Conservation (phyloP, 176 grass and related monocot species). For the Dactylis glomerata region DNA sequence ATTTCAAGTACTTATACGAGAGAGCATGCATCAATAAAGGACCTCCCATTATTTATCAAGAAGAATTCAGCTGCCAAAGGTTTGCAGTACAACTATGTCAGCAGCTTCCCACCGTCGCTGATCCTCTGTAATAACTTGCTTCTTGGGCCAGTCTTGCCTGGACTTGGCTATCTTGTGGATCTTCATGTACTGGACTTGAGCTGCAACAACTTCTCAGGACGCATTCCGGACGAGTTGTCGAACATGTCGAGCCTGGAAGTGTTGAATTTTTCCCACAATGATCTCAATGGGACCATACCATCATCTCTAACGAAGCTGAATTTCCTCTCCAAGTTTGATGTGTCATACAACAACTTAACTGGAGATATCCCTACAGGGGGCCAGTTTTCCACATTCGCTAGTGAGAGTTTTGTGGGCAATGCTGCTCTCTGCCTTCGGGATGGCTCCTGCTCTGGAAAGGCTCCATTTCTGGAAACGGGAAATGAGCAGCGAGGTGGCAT, state of each 20-base stretch:
- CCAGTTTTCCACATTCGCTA: conserved; percentile 69
- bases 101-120: conserved; percentile 72
- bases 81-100: conserved; percentile 74
- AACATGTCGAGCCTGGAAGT: conserved; percentile 67
- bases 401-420: conserved; percentile 36
- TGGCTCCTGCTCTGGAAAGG: neutral
- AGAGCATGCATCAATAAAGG: neutral
- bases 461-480: neutral
- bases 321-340: conserved; percentile 76
- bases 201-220: conserved; percentile 57
- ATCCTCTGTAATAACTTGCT: conserved; percentile 67
- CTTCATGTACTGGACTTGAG: conserved; percentile 54
- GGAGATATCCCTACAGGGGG: conserved; percentile 73
- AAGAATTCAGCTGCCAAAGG: conserved; percentile 36
- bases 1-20: neutral
- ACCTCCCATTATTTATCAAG: conserved; percentile 36
- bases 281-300: conserved; percentile 64
- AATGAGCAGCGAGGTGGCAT: neutral
- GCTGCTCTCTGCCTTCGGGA: neutral
- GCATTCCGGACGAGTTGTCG: conserved; percentile 66
- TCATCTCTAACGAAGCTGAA: conserved; percentile 56
- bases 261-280: conserved; percentile 57
- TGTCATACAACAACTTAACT: conserved; percentile 52
- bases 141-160: conserved; percentile 42
- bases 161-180: conserved; percentile 36